Base-by-base conservation (phyloP, 2,329 filamentous ascomycete genomes). In the Neoscytalidium dimidiatum region DNA sequence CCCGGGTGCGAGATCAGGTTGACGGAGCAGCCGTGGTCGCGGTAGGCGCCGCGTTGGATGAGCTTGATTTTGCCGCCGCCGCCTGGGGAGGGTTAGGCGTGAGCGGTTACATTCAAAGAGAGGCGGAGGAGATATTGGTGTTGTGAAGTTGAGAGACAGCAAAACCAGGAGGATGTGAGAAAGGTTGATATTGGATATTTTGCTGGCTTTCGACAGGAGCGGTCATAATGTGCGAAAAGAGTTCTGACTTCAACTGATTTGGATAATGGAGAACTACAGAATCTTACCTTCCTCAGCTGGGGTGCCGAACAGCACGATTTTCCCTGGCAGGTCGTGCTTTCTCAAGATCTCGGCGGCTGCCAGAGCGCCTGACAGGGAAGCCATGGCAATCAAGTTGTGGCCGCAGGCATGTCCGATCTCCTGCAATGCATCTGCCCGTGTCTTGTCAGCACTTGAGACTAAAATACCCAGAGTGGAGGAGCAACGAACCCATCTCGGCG, bases 1-100 rank as follows among this genome's bases (percentile, higher is more conserved):
- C 74, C 73, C 3, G 77, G 77, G 64, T 79, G 77, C 3, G 76
- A 71, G 44, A 65, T 65, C 4, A 65, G 53, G 46, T 52, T 65
- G 53, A 65, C 49, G 41, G 77, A 72, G 48, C 80, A 74, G 14
- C 3, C 19, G 63, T 65, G 53, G 33, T 78, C 74, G 14, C 70
- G 69, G 68, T 81, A 83, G 9, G 80, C 77, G 3, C 80, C 79
- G 3, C 78, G 79, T 19, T 78, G 69, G 17, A 83, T 75, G 41
- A 83, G 74, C 43, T 76, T 78, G 49, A 83, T 79, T 69, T 82
- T 83, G 52, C 81, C 80, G 9, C 78, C 78, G 3, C 82, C 81
- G 13, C 77, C 73, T 62, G 44, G n/a, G 8, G 7, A 11, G 8
- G 28, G 26, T 28, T n/a, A 13, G 17, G 14, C 4, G 17, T 52